Conservation (phyloP, 352 stramenopile species). For the Halophytophthora batemanensis region DNA sequence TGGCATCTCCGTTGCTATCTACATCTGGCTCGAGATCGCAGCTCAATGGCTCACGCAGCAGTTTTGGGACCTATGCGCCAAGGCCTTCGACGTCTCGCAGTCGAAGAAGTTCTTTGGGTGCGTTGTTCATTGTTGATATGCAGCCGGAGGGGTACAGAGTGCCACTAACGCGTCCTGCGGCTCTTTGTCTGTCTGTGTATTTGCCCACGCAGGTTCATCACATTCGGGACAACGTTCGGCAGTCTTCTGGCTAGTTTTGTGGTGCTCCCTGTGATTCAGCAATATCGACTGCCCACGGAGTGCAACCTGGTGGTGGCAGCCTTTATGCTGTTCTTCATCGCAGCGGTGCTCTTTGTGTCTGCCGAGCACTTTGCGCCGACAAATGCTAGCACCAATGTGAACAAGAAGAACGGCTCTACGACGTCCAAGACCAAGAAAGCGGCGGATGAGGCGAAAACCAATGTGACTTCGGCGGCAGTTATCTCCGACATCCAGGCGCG, state of each 20-base stretch:
- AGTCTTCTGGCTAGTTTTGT: constrained; percentile 74
- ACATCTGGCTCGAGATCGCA: constrained; percentile 81
- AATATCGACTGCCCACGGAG: constrained; percentile 54
- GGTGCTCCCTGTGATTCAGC: constrained; percentile 55
- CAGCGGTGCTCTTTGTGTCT: constrained; percentile 49
- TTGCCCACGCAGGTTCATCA: no score
- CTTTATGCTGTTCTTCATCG: constrained; percentile 54
- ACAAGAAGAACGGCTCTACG: constrained; percentile 4
- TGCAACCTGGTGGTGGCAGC: constrained; percentile 66
- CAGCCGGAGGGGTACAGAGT: no score
- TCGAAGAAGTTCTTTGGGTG: constrained; percentile 88
- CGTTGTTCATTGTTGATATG: no score
- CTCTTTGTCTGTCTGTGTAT: no score
- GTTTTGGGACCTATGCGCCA: constrained; percentile 86
- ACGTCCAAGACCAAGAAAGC: constrained; percentile 1
- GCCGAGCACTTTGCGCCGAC: constrained; percentile 39
- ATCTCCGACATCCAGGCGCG: constrained; percentile 62
- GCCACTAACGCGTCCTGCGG: no score
- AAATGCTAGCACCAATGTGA: constrained; percentile 5
- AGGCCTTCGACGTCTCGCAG: constrained; percentile 74
- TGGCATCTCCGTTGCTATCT: constrained; percentile 57
- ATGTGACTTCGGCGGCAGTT: constrained; percentile 31
- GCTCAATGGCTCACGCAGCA: constrained; percentile 75
- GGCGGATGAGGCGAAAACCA: not conserved
- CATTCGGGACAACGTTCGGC: constrained; percentile 78